Base-by-base conservation (phyloP, 495 filamentous ascomycete species). In the Xylaria castorea region DNA sequence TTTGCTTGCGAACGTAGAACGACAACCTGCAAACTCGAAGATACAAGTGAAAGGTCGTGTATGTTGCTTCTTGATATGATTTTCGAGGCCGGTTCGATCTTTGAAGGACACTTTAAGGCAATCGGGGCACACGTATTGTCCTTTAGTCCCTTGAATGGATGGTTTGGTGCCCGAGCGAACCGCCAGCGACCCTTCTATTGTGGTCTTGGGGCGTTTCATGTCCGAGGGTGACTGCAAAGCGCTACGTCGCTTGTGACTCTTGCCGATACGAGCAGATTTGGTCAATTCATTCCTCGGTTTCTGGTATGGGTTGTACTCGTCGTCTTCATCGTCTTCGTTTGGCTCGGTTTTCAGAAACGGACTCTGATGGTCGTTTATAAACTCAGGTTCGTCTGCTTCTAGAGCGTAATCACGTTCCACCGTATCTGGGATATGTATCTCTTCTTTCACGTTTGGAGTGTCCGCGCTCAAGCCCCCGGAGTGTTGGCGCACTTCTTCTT, bases 41-140 rank as follows among this genome's bases (percentile, higher is more conserved):
- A 92, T 91, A 83, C 95, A 98, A 61, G 86, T 82, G 79, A 95
- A 97, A 0, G 90, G 88, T 4, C 92, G 90, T 2, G 85, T 86
- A 66, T 89, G 84, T 68, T 84, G 80, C 66, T 83, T 83, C 73
- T 85, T 84, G 75, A 84, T 81, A 77, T 90, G 88, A 42, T 79
- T 83, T 62, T 88, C 79, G 2, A 85, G 81, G 32, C 77, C 68
- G 20, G 68, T 42, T 22, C 81, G 75, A 72, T 84, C 78, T 62
- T 81, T 80, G 78, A 86, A 87, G 61, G 65, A 68, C n/a, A 71
- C 67, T 44, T 73, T 71, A 2, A 67, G 63, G 46, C 80, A 82
- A 30, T 79, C 71, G 12, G 70, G 60, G 67, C 76, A 80, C 14
- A 51, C 34, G 51, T 73, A 77, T 61, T 61, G 55, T 36, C 73